Evolutionary conservation across 768 basidiomycete species (phyloP).

Genomic region (Xerocomellus amylosporus): DNA sequence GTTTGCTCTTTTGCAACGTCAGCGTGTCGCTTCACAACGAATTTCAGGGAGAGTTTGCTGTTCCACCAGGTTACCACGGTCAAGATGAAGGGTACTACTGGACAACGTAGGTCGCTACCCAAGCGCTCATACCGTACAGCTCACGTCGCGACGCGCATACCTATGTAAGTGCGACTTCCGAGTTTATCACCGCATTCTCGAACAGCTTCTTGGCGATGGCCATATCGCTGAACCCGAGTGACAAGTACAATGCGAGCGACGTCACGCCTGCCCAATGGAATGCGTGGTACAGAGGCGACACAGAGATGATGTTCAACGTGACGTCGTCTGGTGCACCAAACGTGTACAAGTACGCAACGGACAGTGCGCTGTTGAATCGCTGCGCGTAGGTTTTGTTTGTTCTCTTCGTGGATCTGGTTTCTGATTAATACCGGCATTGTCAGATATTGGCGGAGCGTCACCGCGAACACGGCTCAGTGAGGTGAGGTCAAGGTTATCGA

Average conservation of each 20-base stretch:
- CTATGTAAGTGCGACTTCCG: not conserved
- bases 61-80: slow-evolving; percentile 5
- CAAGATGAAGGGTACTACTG: slow-evolving; percentile 1
- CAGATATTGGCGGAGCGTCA: slow-evolving; percentile 4
- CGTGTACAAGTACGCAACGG: not conserved
- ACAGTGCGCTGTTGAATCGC: not conserved
- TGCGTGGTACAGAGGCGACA: not conserved
- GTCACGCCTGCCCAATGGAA: not conserved
- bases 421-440: not conserved
- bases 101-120: not conserved
- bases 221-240: not conserved
- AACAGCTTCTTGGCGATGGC: slow-evolving; percentile 2
- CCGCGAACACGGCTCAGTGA: slow-evolving; percentile 1
- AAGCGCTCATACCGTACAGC: not conserved
- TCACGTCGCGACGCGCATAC: not conserved
- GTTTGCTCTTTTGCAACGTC: not conserved
- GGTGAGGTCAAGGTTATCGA: not conserved
- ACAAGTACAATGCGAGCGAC: not conserved
- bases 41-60: slow-evolving; percentile 6
- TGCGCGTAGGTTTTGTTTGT: not conserved
- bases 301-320: slow-evolving; percentile 10
- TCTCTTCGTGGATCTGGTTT: not conserved
- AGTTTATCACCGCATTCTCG: slow-evolving; percentile 9
- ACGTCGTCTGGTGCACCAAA: not conserved
- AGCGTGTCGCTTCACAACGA: not conserved